Percentiles rank a stretch among this genome's conserved stretches.
phyloP scores from a whole-genome alignment of 306 rosid species.

The Ziziphus jujuba region DNA sequence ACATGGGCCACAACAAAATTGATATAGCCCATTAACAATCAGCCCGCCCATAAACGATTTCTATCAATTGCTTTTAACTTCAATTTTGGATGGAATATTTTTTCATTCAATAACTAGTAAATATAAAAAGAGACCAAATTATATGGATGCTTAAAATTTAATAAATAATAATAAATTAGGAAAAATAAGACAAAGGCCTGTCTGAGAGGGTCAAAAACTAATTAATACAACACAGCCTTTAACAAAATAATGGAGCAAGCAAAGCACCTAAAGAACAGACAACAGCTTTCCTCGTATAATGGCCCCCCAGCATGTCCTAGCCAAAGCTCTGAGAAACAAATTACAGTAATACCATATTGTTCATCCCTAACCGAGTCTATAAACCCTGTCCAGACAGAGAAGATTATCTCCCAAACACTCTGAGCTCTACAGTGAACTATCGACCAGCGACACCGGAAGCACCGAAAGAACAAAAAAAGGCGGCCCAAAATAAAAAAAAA shows the following conservation, averaged over 20 bases:
- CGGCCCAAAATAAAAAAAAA: slow-evolving; percentile 7
- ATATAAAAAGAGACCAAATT: too few species aligned
- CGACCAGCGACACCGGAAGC: slow-evolving; percentile 25
- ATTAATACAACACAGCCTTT: slow-evolving; percentile 40
- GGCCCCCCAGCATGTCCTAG: slow-evolving; percentile 34
- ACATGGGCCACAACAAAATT: too few species aligned
- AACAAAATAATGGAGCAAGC: slow-evolving; percentile 24
- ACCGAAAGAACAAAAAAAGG: not conserved
- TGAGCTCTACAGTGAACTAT: slow-evolving; percentile 31
- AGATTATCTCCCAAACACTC: slow-evolving; percentile 18
- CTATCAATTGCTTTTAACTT: too few species aligned
- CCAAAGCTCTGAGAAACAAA: slow-evolving; percentile 31
- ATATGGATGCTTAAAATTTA: slow-evolving; percentile 13
- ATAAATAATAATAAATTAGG: slow-evolving; percentile 25
- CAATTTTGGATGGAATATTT: too few species aligned
- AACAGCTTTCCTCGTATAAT: slow-evolving; percentile 30
- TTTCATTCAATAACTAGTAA: too few species aligned
- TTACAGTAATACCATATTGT: slow-evolving; percentile 26
- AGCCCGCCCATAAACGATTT: too few species aligned
- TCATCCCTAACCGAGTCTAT: slow-evolving; percentile 23
- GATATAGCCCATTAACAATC: too few species aligned
- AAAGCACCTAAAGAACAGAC: slow-evolving; percentile 28
- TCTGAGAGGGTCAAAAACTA: slow-evolving; percentile 31
- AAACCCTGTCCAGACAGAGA: slow-evolving; percentile 22
- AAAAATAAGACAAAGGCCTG: slow-evolving; percentile 12